Conservation (phyloP, 2,329 filamentous ascomycete species). For the Cladosporium sp. region DNA sequence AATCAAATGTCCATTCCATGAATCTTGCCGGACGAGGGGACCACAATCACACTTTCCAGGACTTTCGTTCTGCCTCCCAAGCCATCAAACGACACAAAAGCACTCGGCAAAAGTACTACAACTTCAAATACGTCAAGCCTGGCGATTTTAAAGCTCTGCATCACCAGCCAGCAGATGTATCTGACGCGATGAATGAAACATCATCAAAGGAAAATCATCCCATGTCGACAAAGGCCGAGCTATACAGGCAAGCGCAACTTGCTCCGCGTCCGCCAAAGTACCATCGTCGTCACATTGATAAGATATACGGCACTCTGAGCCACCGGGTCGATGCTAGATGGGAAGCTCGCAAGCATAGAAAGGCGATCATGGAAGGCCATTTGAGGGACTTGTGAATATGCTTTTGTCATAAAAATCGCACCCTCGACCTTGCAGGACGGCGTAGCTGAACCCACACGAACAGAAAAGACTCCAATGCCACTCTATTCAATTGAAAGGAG, state of each 20-base stretch:
- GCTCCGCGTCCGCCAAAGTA: neutral
- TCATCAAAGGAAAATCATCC: neutral
- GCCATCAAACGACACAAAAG: neutral
- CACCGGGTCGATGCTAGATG: neutral
- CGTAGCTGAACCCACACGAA: neutral
- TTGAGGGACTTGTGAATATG: neutral
- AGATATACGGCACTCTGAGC: neutral
- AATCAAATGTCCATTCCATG: neutral
- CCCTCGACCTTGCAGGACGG: neutral
- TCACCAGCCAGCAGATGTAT: neutral
- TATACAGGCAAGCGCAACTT: neutral
- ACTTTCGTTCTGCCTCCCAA: neutral
- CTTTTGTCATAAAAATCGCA: no score
- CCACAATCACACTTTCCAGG: neutral
- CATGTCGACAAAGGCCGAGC: neutral
- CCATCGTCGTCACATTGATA: conserved; percentile 2
- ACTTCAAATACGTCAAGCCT: neutral
- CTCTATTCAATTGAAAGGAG: neutral
- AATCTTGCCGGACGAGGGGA: neutral
- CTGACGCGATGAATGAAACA: neutral
- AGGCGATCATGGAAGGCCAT: neutral
- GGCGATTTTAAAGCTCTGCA: neutral
- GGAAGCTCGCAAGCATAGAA: neutral
- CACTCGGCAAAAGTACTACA: neutral
- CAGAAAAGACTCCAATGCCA: neutral